Conservation (phyloP, 441 rosid species). For the Populus hybrid region DNA sequence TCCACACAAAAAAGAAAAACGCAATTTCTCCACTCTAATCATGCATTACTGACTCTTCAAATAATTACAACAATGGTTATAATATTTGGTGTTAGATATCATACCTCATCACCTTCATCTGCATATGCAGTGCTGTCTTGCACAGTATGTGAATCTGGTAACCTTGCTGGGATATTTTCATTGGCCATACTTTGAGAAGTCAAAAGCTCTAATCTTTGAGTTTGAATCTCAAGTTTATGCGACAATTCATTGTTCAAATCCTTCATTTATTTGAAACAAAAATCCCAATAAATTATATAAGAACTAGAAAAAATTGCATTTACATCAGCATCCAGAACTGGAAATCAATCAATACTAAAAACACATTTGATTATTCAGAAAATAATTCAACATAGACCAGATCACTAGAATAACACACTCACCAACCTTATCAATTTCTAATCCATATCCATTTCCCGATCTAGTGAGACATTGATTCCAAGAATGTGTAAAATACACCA, state of each 20-base stretch:
- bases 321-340: background rate
- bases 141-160: slow-evolving; percentile 40
- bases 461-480: background rate
- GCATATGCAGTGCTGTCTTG: slow-evolving; percentile 69
- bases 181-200: slow-evolving; percentile 75
- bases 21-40: background rate
- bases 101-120: slow-evolving; percentile 99
- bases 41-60: background rate
- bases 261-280: slow-evolving; percentile 40
- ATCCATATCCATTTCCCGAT: background rate
- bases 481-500: background rate
- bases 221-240: slow-evolving; percentile 81
- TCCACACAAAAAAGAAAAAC: too few species aligned
- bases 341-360: too few species aligned
- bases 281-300: background rate
- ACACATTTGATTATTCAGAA: background rate
- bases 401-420: too few species aligned
- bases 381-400: background rate
- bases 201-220: slow-evolving; percentile 90
- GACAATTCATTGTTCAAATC: slow-evolving; percentile 81
- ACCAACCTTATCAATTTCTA: too few species aligned
- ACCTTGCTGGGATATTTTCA: slow-evolving; percentile 50
- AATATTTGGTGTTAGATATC: background rate
- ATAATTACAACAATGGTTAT: background rate
- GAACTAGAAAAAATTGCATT: background rate